These are phyloP conservation scores for Marsdenia floribunda DNA, from an alignment of 257 asterid species.

Conservation along the genomic window DNA sequence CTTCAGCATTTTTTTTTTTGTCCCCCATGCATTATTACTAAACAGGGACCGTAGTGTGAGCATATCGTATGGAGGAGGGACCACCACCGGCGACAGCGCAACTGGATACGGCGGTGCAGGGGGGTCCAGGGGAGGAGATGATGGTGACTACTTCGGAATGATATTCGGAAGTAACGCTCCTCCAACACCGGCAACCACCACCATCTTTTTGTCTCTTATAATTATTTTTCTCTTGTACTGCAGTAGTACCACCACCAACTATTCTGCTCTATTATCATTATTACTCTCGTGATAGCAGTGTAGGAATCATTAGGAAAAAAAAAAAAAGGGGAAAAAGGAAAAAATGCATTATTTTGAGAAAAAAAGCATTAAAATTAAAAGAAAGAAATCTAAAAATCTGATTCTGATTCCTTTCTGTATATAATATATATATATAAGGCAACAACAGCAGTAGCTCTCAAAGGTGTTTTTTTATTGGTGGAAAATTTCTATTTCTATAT, in stretches of 20 bases:
- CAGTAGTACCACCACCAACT: slow-evolving; percentile 33
- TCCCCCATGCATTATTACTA: neutral
- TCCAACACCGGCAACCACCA: slow-evolving; percentile 36
- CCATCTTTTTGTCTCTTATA: slow-evolving; percentile 38
- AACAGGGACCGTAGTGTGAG: slow-evolving; percentile 56
- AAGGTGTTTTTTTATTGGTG: neutral
- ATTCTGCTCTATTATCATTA: slow-evolving; percentile 36
- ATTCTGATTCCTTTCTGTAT: slow-evolving; percentile 15
- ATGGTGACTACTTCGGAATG: slow-evolving; percentile 51
- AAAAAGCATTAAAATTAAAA: neutral
- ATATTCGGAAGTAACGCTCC: slow-evolving; percentile 58
- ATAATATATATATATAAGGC: neutral
- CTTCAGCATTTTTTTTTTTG: too few species aligned
- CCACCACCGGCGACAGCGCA: slow-evolving; percentile 37
- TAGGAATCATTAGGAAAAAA: slow-evolving; percentile 12
- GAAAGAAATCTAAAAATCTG: slow-evolving; percentile 9
- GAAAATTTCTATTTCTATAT: neutral
- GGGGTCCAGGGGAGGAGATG: slow-evolving; percentile 38
- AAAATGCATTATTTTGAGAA: slow-evolving; percentile 6
- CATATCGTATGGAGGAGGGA: slow-evolving; percentile 55
- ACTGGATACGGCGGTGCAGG: slow-evolving; percentile 28
- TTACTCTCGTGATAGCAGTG: slow-evolving; percentile 15
- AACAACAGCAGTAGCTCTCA: neutral
- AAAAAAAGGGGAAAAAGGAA: neutral
- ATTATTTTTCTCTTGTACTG: slow-evolving; percentile 38